Evolutionary conservation across 345 rosid genomes (phyloP), one percentile per base, ranked within the genome.

Genomic region (Citrus glauca): DNA sequence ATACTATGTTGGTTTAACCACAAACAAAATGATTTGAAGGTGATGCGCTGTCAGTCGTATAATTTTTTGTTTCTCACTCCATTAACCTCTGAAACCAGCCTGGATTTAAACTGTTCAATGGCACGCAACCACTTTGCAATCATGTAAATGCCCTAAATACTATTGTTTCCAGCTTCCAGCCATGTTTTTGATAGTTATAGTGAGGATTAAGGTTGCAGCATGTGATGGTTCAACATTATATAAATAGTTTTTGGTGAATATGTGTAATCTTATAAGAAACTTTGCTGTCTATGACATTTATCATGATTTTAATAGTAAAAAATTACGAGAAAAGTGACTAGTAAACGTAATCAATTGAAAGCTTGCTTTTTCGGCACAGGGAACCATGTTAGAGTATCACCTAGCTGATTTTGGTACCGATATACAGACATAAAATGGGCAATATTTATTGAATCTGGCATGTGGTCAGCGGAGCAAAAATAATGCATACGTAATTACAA

Each of bases 21-120:
- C 86, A 27, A 77, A 50, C 74, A 75, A 11, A 79, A 83, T 78
- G 73, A 85, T 80, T 85, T 53, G 42, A 66, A 59, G 77, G 73
- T 66, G 55, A 66, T 75, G 76, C 33, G 79, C 67, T 85, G 78
- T 55, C 80, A 30, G 30, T 17, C 2, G 50, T 3, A 22, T 68
- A 25, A 62, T 17, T 67, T 57, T 45, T n/a, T 40, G 38, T 71
- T 78, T 25, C 6, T 14, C 45, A 42, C 61, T 28, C 66, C 30
- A 71, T 24, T 74, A 37, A 56, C 32, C 63, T 50, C 67, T 45
- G 64, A 24, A 45, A 70, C 70, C 84, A 80, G 74, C 80, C 80
- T 80, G 81, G 82, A 68, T 32, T 25, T 20, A 59, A 63, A 71
- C 35, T 48, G 64, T 55, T n/a, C 9, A 77, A 66, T 38, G 66